Conservation (phyloP, 192 early-diverging fungal species). For the Jimgerdemannia flammicorona region DNA sequence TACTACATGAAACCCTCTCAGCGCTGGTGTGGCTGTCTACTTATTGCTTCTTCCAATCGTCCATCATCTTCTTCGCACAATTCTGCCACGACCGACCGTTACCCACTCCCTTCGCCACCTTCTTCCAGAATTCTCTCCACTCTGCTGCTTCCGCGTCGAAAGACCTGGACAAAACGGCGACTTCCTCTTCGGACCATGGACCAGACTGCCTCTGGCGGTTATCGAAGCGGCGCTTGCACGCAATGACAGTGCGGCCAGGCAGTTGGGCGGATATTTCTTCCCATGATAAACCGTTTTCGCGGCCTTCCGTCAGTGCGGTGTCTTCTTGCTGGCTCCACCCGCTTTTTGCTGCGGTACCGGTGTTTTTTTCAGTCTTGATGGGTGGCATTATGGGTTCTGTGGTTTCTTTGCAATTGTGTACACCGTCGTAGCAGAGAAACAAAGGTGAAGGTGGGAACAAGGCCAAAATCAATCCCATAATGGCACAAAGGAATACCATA, state of each 20-base stretch:
- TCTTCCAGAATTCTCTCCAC: background rate
- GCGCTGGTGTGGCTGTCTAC: too few species aligned
- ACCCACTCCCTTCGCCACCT: background rate
- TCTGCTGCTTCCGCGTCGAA: background rate
- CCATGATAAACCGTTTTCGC: background rate
- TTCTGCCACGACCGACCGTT: background rate
- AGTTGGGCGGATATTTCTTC: background rate
- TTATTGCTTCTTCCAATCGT: background rate
- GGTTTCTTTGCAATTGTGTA: too few species aligned
- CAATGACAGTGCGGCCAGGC: background rate
- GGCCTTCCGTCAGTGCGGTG: slow-evolving; percentile 4
- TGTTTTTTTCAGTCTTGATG: background rate
- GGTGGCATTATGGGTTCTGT: background rate
- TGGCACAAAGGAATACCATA: too few species aligned
- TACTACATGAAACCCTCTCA: too few species aligned
- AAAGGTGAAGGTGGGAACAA: too few species aligned
- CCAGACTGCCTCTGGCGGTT: background rate
- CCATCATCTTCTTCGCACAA: background rate
- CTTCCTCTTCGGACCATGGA: background rate
- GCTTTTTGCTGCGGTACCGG: slow-evolving; percentile 4
- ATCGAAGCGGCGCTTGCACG: background rate
- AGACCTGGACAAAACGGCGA: background rate
- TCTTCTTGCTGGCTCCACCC: slow-evolving; percentile 24
- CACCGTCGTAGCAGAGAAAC: too few species aligned
- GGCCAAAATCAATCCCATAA: too few species aligned